Evolutionary conservation across 192 early-diverging fungal species (phyloP).

Genomic region (Geosiphon pyriformis): DNA sequence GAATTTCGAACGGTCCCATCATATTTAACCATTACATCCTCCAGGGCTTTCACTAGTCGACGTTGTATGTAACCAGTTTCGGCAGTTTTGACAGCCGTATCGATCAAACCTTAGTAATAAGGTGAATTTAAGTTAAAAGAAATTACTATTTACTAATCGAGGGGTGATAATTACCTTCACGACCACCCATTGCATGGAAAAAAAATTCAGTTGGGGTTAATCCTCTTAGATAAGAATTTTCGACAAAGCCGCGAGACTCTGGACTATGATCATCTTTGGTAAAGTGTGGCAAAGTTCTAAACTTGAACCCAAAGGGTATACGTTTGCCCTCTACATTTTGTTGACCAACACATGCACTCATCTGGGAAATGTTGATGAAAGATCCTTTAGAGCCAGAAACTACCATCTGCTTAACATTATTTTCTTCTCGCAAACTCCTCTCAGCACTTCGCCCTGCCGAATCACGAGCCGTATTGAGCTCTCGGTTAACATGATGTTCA

Average conservation of each 20-base stretch:
- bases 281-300: conserved; percentile 95
- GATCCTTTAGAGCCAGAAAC: conserved; percentile 95
- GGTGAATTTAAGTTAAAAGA: not conserved
- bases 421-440: conserved; percentile 76
- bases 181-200: conserved; percentile 99
- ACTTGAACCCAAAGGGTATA: conserved; percentile 94
- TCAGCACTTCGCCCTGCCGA: conserved; percentile 83
- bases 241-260: conserved; percentile 83
- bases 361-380: conserved; percentile 95
- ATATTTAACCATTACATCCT: conserved; percentile 97
- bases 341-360: conserved; percentile 98
- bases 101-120: conserved; percentile 72
- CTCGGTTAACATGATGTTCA: conserved; percentile 81
- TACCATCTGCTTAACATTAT: conserved; percentile 97
- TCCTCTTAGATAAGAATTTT: conserved; percentile 86
- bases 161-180: conserved; percentile 65
- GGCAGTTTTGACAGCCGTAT: conserved; percentile 99
- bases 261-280: conserved; percentile 96
- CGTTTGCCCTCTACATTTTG: conserved; percentile 99
- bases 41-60: conserved; percentile 94
- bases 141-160: no score
- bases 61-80: conserved; percentile 99
- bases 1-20: conserved; percentile 97
- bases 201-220: conserved; percentile 98
- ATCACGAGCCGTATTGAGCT: conserved; percentile 87